Evolutionary conservation across 257 asterid species (phyloP).

Genomic region (Penstemon davidsonii): DNA sequence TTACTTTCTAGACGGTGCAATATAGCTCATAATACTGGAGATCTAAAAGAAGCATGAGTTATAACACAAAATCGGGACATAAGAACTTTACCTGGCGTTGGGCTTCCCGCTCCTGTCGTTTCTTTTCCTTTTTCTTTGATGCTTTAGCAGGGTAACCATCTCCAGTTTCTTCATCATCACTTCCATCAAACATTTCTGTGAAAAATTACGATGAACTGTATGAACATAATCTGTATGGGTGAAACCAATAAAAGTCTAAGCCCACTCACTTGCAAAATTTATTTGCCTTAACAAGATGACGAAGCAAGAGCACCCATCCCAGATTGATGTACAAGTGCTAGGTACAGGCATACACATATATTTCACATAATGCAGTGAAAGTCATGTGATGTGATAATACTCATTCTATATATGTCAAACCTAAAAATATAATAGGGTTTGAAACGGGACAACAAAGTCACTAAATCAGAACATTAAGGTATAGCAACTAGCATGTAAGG

Average conservation of each 20-base stretch:
- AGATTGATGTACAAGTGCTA: not conserved
- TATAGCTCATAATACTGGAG: slow-evolving; percentile 15
- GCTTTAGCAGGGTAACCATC: slow-evolving; percentile 66
- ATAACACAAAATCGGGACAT: slow-evolving; percentile 3
- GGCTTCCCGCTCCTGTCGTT: slow-evolving; percentile 88
- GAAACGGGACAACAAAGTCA: not conserved
- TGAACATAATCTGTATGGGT: slow-evolving; percentile 1
- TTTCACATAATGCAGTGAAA: slow-evolving; percentile 4
- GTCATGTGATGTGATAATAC: not conserved
- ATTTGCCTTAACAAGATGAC: not conserved
- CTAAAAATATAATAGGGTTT: not conserved
- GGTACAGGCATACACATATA: not conserved
- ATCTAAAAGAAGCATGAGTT: not conserved
- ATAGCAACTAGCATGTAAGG: not conserved
- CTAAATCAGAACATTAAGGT: not conserved
- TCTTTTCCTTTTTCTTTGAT: slow-evolving; percentile 81
- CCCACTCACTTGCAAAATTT: not conserved
- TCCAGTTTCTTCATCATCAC: slow-evolving; percentile 78
- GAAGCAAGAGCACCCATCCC: not conserved
- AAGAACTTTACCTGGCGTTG: slow-evolving; percentile 68
- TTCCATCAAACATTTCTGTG: slow-evolving; percentile 61
- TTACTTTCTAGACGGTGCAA: not conserved
- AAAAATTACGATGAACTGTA: slow-evolving; percentile 15
- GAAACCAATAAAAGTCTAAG: not conserved
- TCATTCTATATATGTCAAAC: not conserved